phyloP scores from a whole-genome alignment of 108 stramenopile species.

The Craspedostauros australis region DNA sequence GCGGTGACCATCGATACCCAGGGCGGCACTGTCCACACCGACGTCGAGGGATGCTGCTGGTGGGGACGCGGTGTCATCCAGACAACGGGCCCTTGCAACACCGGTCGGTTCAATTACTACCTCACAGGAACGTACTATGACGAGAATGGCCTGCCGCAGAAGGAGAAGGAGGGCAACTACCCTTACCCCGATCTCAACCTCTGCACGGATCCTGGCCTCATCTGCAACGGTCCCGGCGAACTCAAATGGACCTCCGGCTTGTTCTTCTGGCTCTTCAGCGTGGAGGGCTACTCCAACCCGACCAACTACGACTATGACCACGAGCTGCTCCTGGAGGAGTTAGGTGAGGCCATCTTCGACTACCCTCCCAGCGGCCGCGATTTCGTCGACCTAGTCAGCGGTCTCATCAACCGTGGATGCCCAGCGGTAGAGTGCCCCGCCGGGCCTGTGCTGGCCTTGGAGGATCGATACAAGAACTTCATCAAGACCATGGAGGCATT shows the following conservation, averaged over 20 bases:
- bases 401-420: conserved; percentile 8
- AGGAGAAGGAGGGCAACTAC: no score
- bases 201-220: no score
- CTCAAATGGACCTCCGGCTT: conserved; percentile 41
- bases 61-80: conserved; percentile 40
- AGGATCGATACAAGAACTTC: no score
- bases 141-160: conserved; percentile 18
- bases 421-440: no score
- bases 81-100: conserved; percentile 28
- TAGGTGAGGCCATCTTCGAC: not conserved
- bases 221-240: no score
- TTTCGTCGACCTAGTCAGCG: conserved; percentile 1
- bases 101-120: conserved; percentile 41
- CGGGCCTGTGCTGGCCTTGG: no score
- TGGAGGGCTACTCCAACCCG: conserved; percentile 36
- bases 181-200: no score
- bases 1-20: no score
- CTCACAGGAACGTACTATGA: conserved; percentile 31
- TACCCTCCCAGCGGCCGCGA: no score
- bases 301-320: conserved; percentile 11
- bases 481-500: no score
- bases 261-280: conserved; percentile 40
- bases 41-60: conserved; percentile 50
- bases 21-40: conserved; percentile 14
- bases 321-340: not conserved